These are phyloP conservation scores for Adiantum capillusveneris DNA, from an alignment of 75 land plant species.

Conservation along the genomic window DNA sequence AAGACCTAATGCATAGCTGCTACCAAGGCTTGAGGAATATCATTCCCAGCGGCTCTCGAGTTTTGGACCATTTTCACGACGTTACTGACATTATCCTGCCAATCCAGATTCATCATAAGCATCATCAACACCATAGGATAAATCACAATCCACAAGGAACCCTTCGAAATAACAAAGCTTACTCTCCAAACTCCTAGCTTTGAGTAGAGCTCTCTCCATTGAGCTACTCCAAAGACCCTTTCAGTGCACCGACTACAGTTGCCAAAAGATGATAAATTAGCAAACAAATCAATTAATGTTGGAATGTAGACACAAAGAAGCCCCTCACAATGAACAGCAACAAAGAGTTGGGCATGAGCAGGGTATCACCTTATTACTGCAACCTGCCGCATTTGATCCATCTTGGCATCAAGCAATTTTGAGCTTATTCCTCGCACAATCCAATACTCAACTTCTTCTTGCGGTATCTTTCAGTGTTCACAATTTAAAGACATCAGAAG, in stretches of 20 bases:
- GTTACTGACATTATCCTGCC: conserved; percentile 60
- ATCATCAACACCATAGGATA: not conserved
- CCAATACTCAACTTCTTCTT: conserved; percentile 94
- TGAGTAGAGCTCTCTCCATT: conserved; percentile 66
- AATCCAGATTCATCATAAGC: conserved; percentile 3
- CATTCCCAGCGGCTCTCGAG: conserved; percentile 41
- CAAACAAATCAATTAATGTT: no score
- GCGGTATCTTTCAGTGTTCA: conserved; percentile 80
- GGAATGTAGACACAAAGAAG: no score
- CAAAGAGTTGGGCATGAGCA: no score
- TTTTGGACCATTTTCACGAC: conserved; percentile 47
- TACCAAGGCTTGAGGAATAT: conserved; percentile 29
- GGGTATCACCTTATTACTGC: conserved; percentile 73
- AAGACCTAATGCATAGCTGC: conserved; percentile 18
- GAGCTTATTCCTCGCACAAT: conserved; percentile 76
- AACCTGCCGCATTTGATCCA: conserved; percentile 87
- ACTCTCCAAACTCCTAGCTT: conserved; percentile 81
- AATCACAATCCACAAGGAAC: not conserved
- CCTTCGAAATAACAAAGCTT: conserved; percentile 6
- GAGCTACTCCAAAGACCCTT: conserved; percentile 66
- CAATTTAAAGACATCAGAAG: no score
- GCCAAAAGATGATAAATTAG: conserved; percentile 3
- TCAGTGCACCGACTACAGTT: conserved; percentile 67
- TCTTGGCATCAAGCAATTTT: conserved; percentile 85
- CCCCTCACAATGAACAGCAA: no score